These are phyloP conservation scores for Phenoliferia sp. DNA, from an alignment of 1,284 basidiomycete species.

Conservation along the genomic window DNA sequence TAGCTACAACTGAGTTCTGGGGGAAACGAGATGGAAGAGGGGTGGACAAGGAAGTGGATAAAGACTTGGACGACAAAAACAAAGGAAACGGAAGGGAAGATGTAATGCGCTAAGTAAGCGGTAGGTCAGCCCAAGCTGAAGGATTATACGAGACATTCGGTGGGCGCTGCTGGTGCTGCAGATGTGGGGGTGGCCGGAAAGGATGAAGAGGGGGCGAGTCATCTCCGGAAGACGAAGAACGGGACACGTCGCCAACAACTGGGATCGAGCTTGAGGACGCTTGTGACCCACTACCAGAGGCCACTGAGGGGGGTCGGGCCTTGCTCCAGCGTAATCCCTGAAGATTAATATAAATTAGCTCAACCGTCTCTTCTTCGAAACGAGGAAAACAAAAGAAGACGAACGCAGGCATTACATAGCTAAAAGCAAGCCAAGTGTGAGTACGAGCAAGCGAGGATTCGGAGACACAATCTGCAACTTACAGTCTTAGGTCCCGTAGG, in stretches of 20 bases:
- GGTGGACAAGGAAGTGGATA: too few relatives aligned
- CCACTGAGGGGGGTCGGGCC: neutral
- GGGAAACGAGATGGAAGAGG: too few relatives aligned
- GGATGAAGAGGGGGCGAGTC: neutral
- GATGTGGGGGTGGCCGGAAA: neutral
- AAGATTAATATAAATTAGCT: too few relatives aligned
- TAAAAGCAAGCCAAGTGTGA: neutral
- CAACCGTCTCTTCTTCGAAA: too few relatives aligned
- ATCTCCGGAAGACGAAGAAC: neutral
- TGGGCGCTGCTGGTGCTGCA: neutral
- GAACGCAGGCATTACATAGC: slow-evolving; percentile 36
- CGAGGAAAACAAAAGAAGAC: neutral
- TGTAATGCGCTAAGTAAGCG: neutral
- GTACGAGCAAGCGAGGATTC: neutral
- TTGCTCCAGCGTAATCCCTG: slow-evolving; percentile 10
- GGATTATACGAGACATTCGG: neutral
- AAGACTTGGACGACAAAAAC: too few relatives aligned
- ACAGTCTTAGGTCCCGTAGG: slow-evolving; percentile 28
- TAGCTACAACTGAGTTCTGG: too few relatives aligned
- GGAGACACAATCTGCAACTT: neutral
- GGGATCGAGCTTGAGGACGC: neutral
- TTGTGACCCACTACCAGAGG: neutral
- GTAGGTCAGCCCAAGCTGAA: neutral
- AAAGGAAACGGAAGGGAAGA: neutral
- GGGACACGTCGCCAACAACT: neutral